Evolutionary conservation across 495 filamentous ascomycete genomes (phyloP).

Genomic region (Pyrenula massariospora): DNA sequence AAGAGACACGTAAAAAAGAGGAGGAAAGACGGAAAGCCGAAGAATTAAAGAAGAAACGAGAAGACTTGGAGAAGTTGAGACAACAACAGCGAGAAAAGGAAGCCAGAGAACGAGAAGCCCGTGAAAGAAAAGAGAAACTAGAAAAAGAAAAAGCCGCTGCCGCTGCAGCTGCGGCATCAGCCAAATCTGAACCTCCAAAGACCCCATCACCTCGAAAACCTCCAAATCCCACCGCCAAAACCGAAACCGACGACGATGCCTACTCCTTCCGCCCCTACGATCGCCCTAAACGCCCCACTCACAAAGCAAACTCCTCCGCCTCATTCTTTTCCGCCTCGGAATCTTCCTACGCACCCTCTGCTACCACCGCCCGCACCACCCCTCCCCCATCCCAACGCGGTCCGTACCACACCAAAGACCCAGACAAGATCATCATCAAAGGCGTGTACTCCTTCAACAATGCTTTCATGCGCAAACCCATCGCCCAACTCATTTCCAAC

Average conservation of each 20-base stretch:
- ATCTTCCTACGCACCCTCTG: slow-evolving; percentile 71
- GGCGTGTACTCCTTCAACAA: slow-evolving; percentile 87
- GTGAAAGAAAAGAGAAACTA: slow-evolving; percentile 9
- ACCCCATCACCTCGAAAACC: slow-evolving; percentile 42
- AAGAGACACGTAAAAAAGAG: slow-evolving; percentile 14
- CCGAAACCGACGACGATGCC: slow-evolving; percentile 53
- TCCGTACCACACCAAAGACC: slow-evolving; percentile 74
- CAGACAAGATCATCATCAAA: slow-evolving; percentile 86
- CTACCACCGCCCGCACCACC: slow-evolving; percentile 73
- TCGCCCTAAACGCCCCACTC: slow-evolving; percentile 45
- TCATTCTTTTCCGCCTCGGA: slow-evolving; percentile 54
- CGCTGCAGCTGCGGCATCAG: slow-evolving; percentile 42
- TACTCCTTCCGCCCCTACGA: slow-evolving; percentile 82
- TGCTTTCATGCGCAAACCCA: slow-evolving; percentile 65
- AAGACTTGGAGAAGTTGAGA: slow-evolving; percentile 3
- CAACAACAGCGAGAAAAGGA: slow-evolving; percentile 3
- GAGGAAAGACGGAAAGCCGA: slow-evolving; percentile 11
- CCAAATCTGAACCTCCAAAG: slow-evolving; percentile 43
- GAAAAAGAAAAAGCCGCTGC: slow-evolving; percentile 41
- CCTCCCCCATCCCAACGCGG: slow-evolving; percentile 69
- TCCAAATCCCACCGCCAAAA: slow-evolving; percentile 45
- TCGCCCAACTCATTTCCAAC: slow-evolving; percentile 68
- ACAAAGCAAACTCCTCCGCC: slow-evolving; percentile 40
- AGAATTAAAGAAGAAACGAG: slow-evolving; percentile 7
- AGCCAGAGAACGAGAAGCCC: slow-evolving; percentile 3